Base-by-base conservation (phyloP, 768 basidiomycete genomes). In the Boletus patriciae region DNA sequence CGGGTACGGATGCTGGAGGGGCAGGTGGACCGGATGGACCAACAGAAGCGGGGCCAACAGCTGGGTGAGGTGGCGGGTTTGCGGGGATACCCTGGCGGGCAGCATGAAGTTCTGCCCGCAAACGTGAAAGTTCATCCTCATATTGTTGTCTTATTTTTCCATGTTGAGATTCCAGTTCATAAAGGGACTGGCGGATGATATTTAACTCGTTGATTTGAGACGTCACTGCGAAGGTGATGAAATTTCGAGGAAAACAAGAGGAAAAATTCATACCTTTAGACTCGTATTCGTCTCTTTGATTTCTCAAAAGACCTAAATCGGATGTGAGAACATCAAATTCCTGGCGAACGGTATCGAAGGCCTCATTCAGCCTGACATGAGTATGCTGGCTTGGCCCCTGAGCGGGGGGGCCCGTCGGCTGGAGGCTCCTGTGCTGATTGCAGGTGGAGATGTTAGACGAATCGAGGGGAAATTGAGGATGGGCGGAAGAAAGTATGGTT, bases 101-200 rank as follows among this genome's bases (percentile, higher is more conserved):
- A 2, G 80, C 74, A 55, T 87, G 80, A 34, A 90, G 76, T 67
- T 93, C 90, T 4, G 81, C 75, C 25, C 92, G 81, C 13, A 93
- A 80, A 33, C 87, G 80, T 6, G 76, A 75, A 54, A 96, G 76
- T 62, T 97, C 94, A 3, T 90, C 87, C 66, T 97, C 94, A 66
- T 92, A 96, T 66, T 88, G 85, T 58, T 88, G 83, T 34, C 93
- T 82, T 50, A 93, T 85, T 77, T 94, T 92, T 59, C 80, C 81
- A 63, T 98, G 94, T 59, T 90, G 88, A 0, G 85, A 76, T 70
- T 99, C 96, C 53, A 99, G 86, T 62, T 98, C 94, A 68, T 94
- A 95, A 12, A 98, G 79, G 3, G 90, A 85, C 66, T 93, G 88
- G 36, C 94, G 84, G 66, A 99, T 94, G 67, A 88, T 85, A 62